Evolutionary conservation across 768 basidiomycete genomes (phyloP).

Genomic region (Termitomyces sp.): DNA sequence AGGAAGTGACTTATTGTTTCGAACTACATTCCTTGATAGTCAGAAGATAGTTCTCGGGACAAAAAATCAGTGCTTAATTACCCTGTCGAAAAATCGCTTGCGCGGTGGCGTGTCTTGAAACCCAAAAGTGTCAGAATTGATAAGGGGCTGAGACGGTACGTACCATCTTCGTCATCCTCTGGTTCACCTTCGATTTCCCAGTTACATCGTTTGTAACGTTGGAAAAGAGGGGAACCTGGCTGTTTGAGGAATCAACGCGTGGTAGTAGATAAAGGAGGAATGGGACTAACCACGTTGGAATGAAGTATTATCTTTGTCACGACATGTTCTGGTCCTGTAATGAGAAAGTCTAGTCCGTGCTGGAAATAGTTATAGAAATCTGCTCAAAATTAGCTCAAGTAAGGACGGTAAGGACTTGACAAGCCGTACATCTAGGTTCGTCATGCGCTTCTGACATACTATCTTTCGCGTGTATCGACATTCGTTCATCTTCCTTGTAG

Average conservation of each 20-base stretch:
- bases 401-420: background rate
- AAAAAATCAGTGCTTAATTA: slow-evolving; percentile 28
- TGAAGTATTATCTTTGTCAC: slow-evolving; percentile 87
- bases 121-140: background rate
- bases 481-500: slow-evolving; percentile 87
- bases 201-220: slow-evolving; percentile 86
- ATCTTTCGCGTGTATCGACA: slow-evolving; percentile 72
- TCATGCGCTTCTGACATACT: slow-evolving; percentile 42
- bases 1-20: slow-evolving; percentile 79
- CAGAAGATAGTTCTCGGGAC: background rate
- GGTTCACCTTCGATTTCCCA: slow-evolving; percentile 83
- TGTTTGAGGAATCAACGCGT: slow-evolving; percentile 30
- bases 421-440: slow-evolving; percentile 46
- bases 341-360: slow-evolving; percentile 83
- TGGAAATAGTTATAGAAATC: slow-evolving; percentile 95
- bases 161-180: slow-evolving; percentile 83
- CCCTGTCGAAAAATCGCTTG: slow-evolving; percentile 70
- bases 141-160: slow-evolving; percentile 30
- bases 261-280: background rate
- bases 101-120: slow-evolving; percentile 66
- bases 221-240: slow-evolving; percentile 89
- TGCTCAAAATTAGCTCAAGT: slow-evolving; percentile 22
- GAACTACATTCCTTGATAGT: slow-evolving; percentile 38
- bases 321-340: slow-evolving; percentile 65
- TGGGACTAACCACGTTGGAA: slow-evolving; percentile 67